phyloP scores from a whole-genome alignment of 1,284 basidiomycete genomes.

The Neolentinus lepideus region DNA sequence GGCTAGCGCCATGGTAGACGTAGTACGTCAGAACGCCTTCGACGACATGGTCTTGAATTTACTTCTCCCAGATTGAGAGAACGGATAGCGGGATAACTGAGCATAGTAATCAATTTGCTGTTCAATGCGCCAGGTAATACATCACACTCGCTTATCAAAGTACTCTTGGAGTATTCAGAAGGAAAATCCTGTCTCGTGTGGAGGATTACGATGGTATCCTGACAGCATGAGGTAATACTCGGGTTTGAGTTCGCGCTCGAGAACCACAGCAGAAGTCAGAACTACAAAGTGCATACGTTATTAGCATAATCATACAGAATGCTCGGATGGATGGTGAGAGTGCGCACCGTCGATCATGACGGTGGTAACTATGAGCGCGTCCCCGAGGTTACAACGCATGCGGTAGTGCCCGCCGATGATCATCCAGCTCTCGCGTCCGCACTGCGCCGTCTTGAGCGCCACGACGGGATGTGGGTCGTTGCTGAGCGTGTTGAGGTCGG shows the following conservation, averaged over 20 bases:
- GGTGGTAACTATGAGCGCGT: slow-evolving; percentile 35
- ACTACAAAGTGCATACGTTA: slow-evolving; percentile 24
- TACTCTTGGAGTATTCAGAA: slow-evolving; percentile 50
- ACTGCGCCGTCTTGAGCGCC: slow-evolving; percentile 30
- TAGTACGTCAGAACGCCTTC: slow-evolving; percentile 47
- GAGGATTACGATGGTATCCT: slow-evolving; percentile 49
- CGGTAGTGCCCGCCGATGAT: slow-evolving; percentile 45
- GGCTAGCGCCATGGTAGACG: slow-evolving; percentile 69
- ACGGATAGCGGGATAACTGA: slow-evolving; percentile 83
- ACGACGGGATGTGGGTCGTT: slow-evolving; percentile 37
- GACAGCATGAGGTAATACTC: slow-evolving; percentile 45
- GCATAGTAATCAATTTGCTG: slow-evolving; percentile 2
- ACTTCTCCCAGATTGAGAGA: slow-evolving; percentile 87
- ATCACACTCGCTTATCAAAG: slow-evolving; percentile 59
- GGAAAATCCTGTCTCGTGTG: slow-evolving; percentile 65
- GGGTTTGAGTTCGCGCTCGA: slow-evolving; percentile 34
- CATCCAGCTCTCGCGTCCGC: slow-evolving; percentile 48
- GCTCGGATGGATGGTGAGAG: neutral
- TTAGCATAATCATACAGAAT: slow-evolving; percentile 7
- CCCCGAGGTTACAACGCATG: slow-evolving; percentile 32
- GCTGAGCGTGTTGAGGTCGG: slow-evolving; percentile 34
- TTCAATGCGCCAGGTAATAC: neutral
- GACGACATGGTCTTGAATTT: slow-evolving; percentile 73
- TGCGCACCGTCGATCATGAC: slow-evolving; percentile 41
- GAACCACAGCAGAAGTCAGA: slow-evolving; percentile 29